Evolutionary conservation across 805 yeast genomes (phyloP).

Genomic region (Lipomyces kockii): DNA sequence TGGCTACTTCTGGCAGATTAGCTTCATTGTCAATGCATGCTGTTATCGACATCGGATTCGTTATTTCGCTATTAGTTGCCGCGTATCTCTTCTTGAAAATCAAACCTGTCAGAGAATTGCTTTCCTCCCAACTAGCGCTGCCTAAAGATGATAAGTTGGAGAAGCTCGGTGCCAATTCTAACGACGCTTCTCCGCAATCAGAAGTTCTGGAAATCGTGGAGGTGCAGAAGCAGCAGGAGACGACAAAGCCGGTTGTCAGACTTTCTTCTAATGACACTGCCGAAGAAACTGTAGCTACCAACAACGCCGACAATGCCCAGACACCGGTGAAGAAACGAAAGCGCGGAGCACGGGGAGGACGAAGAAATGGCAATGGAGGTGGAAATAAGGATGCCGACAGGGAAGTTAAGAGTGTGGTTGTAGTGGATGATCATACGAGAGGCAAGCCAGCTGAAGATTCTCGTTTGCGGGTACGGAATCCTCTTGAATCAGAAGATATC

Average conservation of each 20-base stretch:
- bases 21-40: slow-evolving; percentile 25
- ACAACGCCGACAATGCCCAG: not conserved
- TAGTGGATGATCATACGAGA: slow-evolving; percentile 9
- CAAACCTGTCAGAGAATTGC: slow-evolving; percentile 12
- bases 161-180: not conserved
- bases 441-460: not conserved
- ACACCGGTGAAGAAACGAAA: slow-evolving; percentile 61
- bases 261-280: not conserved
- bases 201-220: not conserved
- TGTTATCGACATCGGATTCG: slow-evolving; percentile 22
- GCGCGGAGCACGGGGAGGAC: slow-evolving; percentile 86
- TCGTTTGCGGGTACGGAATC: slow-evolving; percentile 3
- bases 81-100: slow-evolving; percentile 19
- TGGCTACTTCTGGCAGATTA: not conserved
- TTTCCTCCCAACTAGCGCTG: not conserved
- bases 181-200: not conserved
- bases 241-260: not conserved
- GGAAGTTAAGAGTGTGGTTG: slow-evolving; percentile 8
- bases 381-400: slow-evolving; percentile 8
- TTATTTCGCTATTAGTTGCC: slow-evolving; percentile 15
- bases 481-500: not conserved
- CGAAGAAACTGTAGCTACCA: not conserved
- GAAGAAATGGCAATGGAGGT: slow-evolving; percentile 39
- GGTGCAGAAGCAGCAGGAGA: not conserved
- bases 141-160: not conserved